Evolutionary conservation across 257 asterid species (phyloP).

Genomic region (Solanum chiquidenum): DNA sequence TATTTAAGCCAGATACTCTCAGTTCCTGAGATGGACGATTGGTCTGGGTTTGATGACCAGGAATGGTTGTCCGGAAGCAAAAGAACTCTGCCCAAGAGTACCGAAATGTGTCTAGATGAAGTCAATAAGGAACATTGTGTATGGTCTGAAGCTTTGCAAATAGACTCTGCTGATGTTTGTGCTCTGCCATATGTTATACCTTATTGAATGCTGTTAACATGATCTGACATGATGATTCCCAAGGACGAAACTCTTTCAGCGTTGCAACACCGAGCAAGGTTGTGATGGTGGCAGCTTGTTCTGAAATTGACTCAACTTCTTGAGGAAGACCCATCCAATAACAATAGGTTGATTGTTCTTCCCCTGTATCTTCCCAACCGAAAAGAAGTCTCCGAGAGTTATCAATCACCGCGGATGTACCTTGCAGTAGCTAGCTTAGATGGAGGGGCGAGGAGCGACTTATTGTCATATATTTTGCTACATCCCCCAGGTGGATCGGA

Average conservation of each 20-base stretch:
- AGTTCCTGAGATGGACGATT: slow-evolving; percentile 41
- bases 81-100: slow-evolving; percentile 12
- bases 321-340: neutral
- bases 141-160: slow-evolving; percentile 54
- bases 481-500: slow-evolving; percentile 2
- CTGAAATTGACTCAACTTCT: neutral
- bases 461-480: neutral
- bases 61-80: slow-evolving; percentile 50
- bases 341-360: neutral
- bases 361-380: neutral
- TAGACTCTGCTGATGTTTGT: slow-evolving; percentile 47
- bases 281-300: neutral
- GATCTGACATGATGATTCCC: neutral
- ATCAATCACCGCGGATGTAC: neutral
- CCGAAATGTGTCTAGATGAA: slow-evolving; percentile 5
- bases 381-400: neutral
- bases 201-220: slow-evolving; percentile 27
- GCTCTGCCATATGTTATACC: slow-evolving; percentile 82
- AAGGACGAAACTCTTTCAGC: neutral
- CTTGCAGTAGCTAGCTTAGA: neutral
- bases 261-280: neutral
- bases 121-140: slow-evolving; percentile 23
- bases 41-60: slow-evolving; percentile 40
- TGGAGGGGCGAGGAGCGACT: neutral
- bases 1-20: slow-evolving; percentile 36